phyloP scores from a whole-genome alignment of 495 filamentous ascomycete genomes.

The Lasiosphaeria hispida region DNA sequence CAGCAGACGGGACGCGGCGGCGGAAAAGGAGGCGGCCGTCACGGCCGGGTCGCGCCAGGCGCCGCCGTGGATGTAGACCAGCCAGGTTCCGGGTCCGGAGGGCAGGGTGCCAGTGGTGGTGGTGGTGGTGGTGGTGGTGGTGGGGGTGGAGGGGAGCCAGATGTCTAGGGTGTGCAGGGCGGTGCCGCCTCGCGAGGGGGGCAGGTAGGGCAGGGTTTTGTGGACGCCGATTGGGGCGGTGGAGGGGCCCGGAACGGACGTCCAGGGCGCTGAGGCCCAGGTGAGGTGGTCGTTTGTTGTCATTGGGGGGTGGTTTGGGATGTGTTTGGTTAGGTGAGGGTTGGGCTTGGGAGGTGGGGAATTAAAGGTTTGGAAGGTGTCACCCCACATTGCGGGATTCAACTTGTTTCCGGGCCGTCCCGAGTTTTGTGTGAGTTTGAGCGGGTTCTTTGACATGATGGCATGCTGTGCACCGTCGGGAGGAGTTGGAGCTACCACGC shows the following conservation, averaged over 20 bases:
- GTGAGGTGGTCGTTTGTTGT: background rate
- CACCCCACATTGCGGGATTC: no score
- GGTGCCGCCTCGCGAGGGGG: background rate
- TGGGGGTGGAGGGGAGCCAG: conserved; percentile 15
- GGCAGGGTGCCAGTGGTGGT: conserved; percentile 16
- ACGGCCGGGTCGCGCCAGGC: conserved; percentile 79
- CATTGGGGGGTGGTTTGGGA: background rate
- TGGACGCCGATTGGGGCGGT: conserved; percentile 18
- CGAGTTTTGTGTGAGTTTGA: no score
- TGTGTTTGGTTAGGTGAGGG: background rate
- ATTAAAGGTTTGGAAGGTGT: no score
- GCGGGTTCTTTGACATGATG: no score
- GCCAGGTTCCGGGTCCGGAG: conserved; percentile 6
- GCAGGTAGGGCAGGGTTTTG: conserved; percentile 20
- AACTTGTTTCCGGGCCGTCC: no score
- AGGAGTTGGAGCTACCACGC: no score
- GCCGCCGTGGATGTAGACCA: conserved; percentile 81
- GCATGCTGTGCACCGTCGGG: no score
- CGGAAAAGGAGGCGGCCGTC: conserved; percentile 45
- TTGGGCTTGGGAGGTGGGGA: no score
- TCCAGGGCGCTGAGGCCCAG: conserved; percentile 22
- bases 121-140: background rate
- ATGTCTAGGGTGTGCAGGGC: conserved; percentile 28
- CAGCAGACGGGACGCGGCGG: conserved; percentile 19
- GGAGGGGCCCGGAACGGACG: background rate